Evolutionary conservation across 768 basidiomycete genomes (phyloP).

Genomic region (Boletales sp.): DNA sequence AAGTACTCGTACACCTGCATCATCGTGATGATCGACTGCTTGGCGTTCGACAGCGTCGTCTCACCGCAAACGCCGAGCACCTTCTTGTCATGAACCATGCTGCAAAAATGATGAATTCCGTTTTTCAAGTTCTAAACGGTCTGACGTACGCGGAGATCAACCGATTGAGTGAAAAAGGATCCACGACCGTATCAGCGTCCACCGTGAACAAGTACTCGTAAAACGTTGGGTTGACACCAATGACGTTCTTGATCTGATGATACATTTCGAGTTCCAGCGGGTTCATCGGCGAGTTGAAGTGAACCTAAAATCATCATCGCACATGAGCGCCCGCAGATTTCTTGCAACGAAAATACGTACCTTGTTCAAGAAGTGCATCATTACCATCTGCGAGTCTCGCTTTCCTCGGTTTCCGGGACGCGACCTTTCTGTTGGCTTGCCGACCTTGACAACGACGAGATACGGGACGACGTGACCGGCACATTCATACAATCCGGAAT

Average conservation of each 20-base stretch:
- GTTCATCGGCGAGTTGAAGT: conserved; percentile 95
- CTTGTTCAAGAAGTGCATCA: conserved; percentile 99
- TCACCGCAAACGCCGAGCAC: conserved; percentile 94
- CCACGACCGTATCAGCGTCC: conserved; percentile 93
- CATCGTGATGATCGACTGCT: conserved; percentile 95
- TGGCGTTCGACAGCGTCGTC: conserved; percentile 87
- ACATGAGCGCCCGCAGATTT: background rate
- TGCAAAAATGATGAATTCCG: conserved; percentile 27
- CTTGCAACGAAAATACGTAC: conserved; percentile 33
- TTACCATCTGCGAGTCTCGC: conserved; percentile 92
- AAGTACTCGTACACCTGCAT: conserved; percentile 99
- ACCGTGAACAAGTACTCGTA: conserved; percentile 95
- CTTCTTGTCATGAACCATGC: conserved; percentile 97
- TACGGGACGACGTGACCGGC: conserved; percentile 96
- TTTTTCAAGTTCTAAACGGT: background rate
- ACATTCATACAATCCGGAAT: conserved; percentile 92
- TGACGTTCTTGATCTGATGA: conserved; percentile 99
- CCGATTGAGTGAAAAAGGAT: conserved; percentile 82
- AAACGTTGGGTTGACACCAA: conserved; percentile 97
- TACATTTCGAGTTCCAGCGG: conserved; percentile 98
- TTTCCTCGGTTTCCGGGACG: conserved; percentile 98
- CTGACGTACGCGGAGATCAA: conserved; percentile 85
- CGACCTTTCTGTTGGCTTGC: conserved; percentile 90
- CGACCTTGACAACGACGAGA: conserved; percentile 87
- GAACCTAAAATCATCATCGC: conserved; percentile 54